Evolutionary conservation across 2,329 filamentous ascomycete species (phyloP).

Genomic region (Claviceps quebecensis): DNA sequence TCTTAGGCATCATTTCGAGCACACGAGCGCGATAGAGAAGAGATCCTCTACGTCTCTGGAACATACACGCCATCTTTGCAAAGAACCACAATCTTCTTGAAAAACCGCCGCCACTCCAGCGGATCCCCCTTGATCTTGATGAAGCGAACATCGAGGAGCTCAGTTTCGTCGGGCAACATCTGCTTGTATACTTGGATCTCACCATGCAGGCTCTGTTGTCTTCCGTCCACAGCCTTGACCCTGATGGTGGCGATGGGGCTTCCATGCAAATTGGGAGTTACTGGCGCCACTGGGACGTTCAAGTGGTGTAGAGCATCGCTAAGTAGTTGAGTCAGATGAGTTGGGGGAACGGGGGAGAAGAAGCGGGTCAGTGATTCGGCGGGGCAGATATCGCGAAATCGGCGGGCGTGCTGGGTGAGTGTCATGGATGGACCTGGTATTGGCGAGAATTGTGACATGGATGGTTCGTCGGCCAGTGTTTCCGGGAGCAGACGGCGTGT

Average conservation of each 20-base stretch:
- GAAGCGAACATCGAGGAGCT: conserved; percentile 74
- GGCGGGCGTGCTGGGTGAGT: conserved; percentile 76
- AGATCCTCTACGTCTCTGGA: conserved; percentile 23
- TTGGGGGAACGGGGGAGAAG: conserved; percentile 66
- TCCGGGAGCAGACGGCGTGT: conserved; percentile 35
- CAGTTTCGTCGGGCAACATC: conserved; percentile 38
- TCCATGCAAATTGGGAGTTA: conserved; percentile 30
- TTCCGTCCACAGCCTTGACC: conserved; percentile 59
- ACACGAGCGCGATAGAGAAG: neutral
- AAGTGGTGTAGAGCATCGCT: conserved; percentile 71
- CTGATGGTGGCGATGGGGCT: conserved; percentile 51
- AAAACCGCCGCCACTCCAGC: conserved; percentile 89
- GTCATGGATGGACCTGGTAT: conserved; percentile 66
- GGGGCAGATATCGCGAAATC: conserved; percentile 84
- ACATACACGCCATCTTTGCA: conserved; percentile 72
- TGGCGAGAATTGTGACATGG: conserved; percentile 72
- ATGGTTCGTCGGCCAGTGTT: conserved; percentile 71
- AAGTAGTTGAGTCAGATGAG: conserved; percentile 66
- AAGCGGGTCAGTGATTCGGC: conserved; percentile 80
- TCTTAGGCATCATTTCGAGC: neutral
- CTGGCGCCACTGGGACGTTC: conserved; percentile 57
- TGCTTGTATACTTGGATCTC: conserved; percentile 61
- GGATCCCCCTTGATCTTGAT: conserved; percentile 93
- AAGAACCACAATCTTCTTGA: conserved; percentile 84
- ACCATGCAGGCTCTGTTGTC: conserved; percentile 59